A percentile compares a stretch with the other conserved stretches of the same genome.
phyloP scores from a whole-genome alignment of 169 alveolate species.

The Pseudocohnilembus persalinus region DNA sequence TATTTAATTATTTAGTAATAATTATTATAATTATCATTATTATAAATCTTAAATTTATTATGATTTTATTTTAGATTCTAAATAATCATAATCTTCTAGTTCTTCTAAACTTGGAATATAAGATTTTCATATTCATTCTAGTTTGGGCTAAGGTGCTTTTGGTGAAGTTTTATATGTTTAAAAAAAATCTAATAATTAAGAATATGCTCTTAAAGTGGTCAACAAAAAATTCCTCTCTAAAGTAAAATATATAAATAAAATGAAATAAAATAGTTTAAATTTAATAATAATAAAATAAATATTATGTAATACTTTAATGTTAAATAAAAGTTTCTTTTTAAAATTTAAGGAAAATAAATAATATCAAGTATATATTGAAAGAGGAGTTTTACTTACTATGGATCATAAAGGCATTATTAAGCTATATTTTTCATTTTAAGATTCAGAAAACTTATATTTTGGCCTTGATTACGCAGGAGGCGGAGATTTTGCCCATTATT shows the following conservation, averaged over 20 bases:
- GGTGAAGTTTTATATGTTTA: conserved; percentile 79
- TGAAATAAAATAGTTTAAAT: no score
- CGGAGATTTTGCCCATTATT: conserved; percentile 50
- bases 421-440: conserved; percentile 47
- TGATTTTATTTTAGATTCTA: no score
- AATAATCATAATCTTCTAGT: no score
- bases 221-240: conserved; percentile 32
- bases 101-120: no score
- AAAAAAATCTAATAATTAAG: conserved; percentile 48
- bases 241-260: not conserved
- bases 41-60: no score
- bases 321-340: no score
- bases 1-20: no score
- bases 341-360: conserved; percentile 23
- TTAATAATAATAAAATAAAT: no score
- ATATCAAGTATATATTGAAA: conserved; percentile 38
- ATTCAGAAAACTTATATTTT: conserved; percentile 46
- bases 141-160: conserved; percentile 78
- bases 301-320: no score
- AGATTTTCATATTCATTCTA: not conserved
- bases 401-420: conserved; percentile 40
- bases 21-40: no score
- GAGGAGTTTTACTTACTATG: conserved; percentile 19
- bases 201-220: conserved; percentile 82
- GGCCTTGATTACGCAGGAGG: conserved; percentile 56